Evolutionary conservation across 345 rosid genomes (phyloP), one percentile per base, ranked within the genome.

Genomic region (Hibiscus trionum): DNA sequence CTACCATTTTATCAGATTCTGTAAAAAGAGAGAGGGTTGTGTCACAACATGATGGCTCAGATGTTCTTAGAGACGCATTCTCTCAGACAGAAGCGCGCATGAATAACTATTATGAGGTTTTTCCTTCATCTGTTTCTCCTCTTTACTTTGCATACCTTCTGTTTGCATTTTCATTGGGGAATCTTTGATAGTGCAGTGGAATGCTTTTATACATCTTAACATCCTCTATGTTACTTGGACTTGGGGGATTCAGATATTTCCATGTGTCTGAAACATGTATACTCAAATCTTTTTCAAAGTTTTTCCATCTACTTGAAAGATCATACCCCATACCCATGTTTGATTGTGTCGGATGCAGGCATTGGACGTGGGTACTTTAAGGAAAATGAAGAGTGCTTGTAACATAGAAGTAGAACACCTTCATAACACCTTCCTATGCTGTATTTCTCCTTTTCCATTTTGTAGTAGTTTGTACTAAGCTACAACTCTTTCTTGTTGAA

Each of bases 101-200:
- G 91, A 86, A 83, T 77, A 84, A 89, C 82, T 73, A 64, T 68
- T 95, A 95, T 55, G 99, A 95, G 98, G 99, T 95, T 78, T 75
- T 52, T 59, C 56, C 58, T 50, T 56, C 66, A 24, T n/a, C n/a
- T n/a, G 10, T 55, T 39, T 17, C 27, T 69, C 17, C 47, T 49
- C 50, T 42, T 72, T 37, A 46, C 59, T 57, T 44, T 19, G 29
- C 4, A 2, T 37, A 4, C n/a, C 11, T 69, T 53, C 5, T 39
- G 8, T 39, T 39, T 39, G 8, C 44, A 39, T 21, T 29, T 50
- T 53, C 11, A 44, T 69, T 29, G 59, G 14, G 17, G 29, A 26
- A 26, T 52, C 56, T 65, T 27, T 47, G 5, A 44, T 3, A 21
- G 42, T 68, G 50, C 52, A 53, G n/a, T 27, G n/a, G 17, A 16